phyloP scores from a whole-genome alignment of 1,284 basidiomycete species.

The Phlebopus sp. region DNA sequence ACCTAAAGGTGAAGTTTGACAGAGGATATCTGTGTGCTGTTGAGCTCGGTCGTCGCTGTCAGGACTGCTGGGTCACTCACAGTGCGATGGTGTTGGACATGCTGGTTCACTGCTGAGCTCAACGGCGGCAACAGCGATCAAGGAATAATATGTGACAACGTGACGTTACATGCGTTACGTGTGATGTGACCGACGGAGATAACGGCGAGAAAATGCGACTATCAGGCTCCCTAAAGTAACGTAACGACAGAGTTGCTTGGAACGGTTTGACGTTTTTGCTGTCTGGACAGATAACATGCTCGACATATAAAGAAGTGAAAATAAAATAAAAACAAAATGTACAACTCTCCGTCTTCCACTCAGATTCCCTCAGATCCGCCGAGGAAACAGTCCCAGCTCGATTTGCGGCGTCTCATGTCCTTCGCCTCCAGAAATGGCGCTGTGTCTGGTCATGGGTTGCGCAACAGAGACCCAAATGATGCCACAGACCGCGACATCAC shows the following conservation, averaged over 20 bases:
- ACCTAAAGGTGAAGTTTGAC: constrained; percentile 89
- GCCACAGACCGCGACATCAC: constrained; percentile 16
- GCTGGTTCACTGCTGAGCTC: constrained; percentile 14
- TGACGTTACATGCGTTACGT: too few relatives aligned
- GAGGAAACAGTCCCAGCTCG: not conserved
- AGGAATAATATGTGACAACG: not conserved
- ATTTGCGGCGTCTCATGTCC: not conserved
- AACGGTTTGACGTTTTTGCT: not conserved
- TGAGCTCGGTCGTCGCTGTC: not conserved
- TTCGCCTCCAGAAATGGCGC: not conserved
- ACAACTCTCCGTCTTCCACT: not conserved
- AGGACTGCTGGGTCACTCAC: constrained; percentile 40
- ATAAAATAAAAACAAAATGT: not conserved
- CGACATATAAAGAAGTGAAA: not conserved
- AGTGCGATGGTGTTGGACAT: constrained; percentile 79
- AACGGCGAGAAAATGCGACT: not conserved
- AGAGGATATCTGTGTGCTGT: constrained; percentile 61
- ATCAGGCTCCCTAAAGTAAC: too few relatives aligned
- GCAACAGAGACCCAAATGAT: constrained; percentile 1
- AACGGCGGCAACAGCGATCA: constrained; percentile 1
- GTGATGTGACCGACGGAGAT: not conserved
- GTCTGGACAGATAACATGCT: not conserved
- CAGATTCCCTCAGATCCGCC: not conserved
- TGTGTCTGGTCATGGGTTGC: not conserved
- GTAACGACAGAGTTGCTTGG: too few relatives aligned